These are phyloP conservation scores for Spergularia azorica DNA, from an alignment of 179 eudicot species.

Conservation along the genomic window DNA sequence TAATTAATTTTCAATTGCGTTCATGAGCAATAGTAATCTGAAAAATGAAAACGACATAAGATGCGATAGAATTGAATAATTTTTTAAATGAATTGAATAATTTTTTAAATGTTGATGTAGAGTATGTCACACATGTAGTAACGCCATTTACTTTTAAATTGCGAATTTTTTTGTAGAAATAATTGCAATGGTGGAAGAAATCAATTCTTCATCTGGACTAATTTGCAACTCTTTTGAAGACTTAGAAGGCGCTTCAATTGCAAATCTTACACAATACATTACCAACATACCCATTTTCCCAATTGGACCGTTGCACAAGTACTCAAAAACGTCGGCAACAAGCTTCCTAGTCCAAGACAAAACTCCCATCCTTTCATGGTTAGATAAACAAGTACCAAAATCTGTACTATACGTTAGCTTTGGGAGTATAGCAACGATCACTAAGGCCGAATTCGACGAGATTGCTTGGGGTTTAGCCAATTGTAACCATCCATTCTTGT, in stretches of 20 bases:
- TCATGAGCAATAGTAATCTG: too few species aligned
- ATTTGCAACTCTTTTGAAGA: constrained; percentile 42
- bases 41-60: too few species aligned
- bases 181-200: constrained; percentile 39
- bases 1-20: too few species aligned
- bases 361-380: constrained; percentile 26
- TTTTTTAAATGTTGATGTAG: background rate
- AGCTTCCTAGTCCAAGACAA: constrained; percentile 20
- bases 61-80: too few species aligned
- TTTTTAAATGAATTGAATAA: too few species aligned
- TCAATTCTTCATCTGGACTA: constrained; percentile 37
- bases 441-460: constrained; percentile 30
- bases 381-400: constrained; percentile 28
- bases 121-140: background rate
- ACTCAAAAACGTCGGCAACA: constrained; percentile 6
- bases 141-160: too few species aligned
- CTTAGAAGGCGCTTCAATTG: constrained; percentile 28
- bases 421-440: constrained; percentile 28
- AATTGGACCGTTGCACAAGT: constrained; percentile 38
- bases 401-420: constrained; percentile 39
- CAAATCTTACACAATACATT: constrained; percentile 1
- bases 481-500: constrained; percentile 30
- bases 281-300: constrained; percentile 24
- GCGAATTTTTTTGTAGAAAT: background rate
- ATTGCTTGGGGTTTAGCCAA: constrained; percentile 30